A percentile compares a stretch with the other conserved stretches of the same genome.
These are phyloP conservation scores for Solanum hybrid DNA, from an alignment of 305 asterid genomes.

Conservation along the genomic window DNA sequence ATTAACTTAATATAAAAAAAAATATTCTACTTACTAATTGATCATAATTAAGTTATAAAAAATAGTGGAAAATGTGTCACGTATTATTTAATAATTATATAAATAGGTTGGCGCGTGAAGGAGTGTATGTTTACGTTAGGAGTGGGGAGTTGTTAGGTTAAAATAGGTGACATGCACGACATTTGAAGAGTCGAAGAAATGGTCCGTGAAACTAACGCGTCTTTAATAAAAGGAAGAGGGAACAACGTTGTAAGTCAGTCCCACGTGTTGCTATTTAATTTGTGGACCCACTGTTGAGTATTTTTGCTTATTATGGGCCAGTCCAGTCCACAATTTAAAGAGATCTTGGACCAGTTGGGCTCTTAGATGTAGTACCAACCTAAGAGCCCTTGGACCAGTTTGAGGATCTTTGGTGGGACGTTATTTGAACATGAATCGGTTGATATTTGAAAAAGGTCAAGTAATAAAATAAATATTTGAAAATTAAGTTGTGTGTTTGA, in stretches of 20 bases:
- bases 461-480: too few species aligned
- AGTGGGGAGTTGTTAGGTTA: not conserved
- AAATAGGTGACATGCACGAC: not conserved
- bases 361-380: not conserved
- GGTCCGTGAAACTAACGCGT: constrained; percentile 3
- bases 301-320: not conserved
- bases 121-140: not conserved
- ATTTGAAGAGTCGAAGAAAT: not conserved
- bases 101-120: not conserved
- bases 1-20: not conserved
- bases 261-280: not conserved
- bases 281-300: not conserved
- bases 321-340: not conserved
- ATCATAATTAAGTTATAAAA: not conserved
- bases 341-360: not conserved
- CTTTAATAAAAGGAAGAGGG: not conserved
- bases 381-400: not conserved
- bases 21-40: not conserved
- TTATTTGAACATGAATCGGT: not conserved
- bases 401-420: not conserved
- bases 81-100: not conserved
- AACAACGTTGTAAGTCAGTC: not conserved
- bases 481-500: not conserved
- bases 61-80: not conserved
- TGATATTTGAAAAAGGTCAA: not conserved